phyloP scores from a whole-genome alignment of 495 filamentous ascomycete species.

The Hypoxylon fragiforme region DNA sequence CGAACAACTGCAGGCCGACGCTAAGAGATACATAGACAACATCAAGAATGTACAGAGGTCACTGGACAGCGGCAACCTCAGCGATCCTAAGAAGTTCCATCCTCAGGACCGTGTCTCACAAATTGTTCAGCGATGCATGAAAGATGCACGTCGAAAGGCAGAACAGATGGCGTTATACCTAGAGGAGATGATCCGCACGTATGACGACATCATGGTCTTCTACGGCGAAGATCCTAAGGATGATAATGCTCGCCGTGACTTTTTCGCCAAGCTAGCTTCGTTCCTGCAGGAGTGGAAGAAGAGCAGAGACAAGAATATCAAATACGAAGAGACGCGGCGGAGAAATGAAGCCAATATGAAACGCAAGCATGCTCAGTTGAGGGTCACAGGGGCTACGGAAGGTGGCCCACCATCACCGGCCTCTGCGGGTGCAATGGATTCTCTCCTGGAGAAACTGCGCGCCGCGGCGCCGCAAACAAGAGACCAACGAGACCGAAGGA shows the following conservation, averaged over 20 bases:
- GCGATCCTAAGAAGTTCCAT: constrained; percentile 96
- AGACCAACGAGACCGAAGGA: constrained; percentile 83
- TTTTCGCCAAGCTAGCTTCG: constrained; percentile 90
- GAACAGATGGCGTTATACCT: constrained; percentile 94
- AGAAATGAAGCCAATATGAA: constrained; percentile 89
- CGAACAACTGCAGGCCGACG: constrained; percentile 84
- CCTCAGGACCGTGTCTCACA: constrained; percentile 93
- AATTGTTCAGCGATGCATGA: constrained; percentile 90
- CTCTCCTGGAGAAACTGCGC: constrained; percentile 91
- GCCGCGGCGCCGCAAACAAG: constrained; percentile 87
- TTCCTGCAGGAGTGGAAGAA: constrained; percentile 97
- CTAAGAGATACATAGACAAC: constrained; percentile 93
- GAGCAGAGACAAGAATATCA: constrained; percentile 88
- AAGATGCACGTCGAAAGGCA: constrained; percentile 92
- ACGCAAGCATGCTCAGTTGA: constrained; percentile 75
- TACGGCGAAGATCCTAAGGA: constrained; percentile 93
- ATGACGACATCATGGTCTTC: constrained; percentile 95
- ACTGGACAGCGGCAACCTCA: constrained; percentile 90
- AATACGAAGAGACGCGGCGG: constrained; percentile 77
- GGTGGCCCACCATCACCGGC: constrained; percentile 65
- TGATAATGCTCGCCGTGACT: constrained; percentile 92
- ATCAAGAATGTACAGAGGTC: constrained; percentile 90
- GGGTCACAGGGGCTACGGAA: constrained; percentile 56
- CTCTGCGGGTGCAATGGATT: constrained; percentile 92
- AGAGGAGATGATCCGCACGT: constrained; percentile 87